A percentile compares a stretch with the other conserved stretches of the same genome.
These are phyloP conservation scores for Lyophyllum shimeji DNA, from an alignment of 768 basidiomycete genomes.

Conservation along the genomic window DNA sequence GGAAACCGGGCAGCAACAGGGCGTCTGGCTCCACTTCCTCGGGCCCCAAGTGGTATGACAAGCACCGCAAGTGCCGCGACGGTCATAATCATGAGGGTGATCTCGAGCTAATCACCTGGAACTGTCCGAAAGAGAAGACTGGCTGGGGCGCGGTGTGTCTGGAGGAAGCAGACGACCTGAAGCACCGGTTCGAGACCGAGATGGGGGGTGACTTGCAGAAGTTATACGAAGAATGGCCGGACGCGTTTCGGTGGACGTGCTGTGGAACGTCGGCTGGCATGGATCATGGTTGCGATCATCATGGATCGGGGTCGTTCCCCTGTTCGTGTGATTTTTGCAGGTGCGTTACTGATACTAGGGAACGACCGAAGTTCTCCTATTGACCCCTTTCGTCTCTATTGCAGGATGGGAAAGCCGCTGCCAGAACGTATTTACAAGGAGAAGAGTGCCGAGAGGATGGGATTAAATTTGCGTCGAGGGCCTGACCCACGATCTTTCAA, in stretches of 20 bases:
- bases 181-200: slow-evolving; percentile 26
- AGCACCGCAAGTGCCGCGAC: slow-evolving; percentile 29
- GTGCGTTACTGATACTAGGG: slow-evolving; percentile 18
- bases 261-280: slow-evolving; percentile 34
- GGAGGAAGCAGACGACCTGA: slow-evolving; percentile 29
- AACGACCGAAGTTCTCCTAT: not conserved
- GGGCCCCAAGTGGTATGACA: slow-evolving; percentile 30
- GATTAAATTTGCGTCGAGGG: slow-evolving; percentile 30
- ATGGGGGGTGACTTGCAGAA: slow-evolving; percentile 26
- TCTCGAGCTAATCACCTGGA: slow-evolving; percentile 38
- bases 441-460: slow-evolving; percentile 25
- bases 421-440: slow-evolving; percentile 29
- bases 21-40: not conserved
- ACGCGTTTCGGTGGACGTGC: slow-evolving; percentile 38
- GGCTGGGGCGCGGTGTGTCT: slow-evolving; percentile 29
- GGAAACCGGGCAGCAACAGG: not conserved
- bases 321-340: slow-evolving; percentile 40
- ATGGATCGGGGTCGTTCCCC: slow-evolving; percentile 32
- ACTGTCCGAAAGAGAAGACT: slow-evolving; percentile 21
- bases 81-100: slow-evolving; percentile 31
- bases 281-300: slow-evolving; percentile 37
- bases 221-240: slow-evolving; percentile 29
- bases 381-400: too few relatives aligned
- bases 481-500: slow-evolving; percentile 33
- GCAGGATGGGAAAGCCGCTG: slow-evolving; percentile 33